Percentiles rank a stretch among this genome's conserved stretches.
These are phyloP conservation scores for Nitzschia inconspicua DNA, from an alignment of 108 stramenopile species.

Conservation along the genomic window DNA sequence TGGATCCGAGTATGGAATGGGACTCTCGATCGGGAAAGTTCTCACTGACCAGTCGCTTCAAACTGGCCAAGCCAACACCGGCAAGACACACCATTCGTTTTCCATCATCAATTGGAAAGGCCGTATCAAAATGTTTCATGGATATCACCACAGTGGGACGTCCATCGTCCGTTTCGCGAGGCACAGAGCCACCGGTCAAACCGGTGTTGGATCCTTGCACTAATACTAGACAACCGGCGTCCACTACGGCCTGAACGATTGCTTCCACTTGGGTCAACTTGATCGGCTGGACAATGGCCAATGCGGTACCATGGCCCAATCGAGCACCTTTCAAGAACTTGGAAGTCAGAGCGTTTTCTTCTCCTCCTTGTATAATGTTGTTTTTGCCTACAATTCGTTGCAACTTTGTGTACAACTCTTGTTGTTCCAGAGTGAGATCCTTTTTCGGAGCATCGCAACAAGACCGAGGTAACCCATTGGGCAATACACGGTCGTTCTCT, in stretches of 20 bases:
- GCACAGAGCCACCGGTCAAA: constrained; percentile 81
- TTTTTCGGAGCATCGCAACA: constrained; percentile 37
- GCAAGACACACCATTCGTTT: constrained; percentile 71
- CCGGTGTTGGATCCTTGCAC: constrained; percentile 76
- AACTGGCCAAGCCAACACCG: constrained; percentile 66
- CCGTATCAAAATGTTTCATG: constrained; percentile 64
- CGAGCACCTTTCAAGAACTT: constrained; percentile 69
- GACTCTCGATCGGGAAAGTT: constrained; percentile 81
- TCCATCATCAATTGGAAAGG: constrained; percentile 80
- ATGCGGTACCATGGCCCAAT: constrained; percentile 51
- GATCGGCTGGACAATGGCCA: constrained; percentile 69
- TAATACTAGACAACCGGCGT: constrained; percentile 55
- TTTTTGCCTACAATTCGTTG: constrained; percentile 59
- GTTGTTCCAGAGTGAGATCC: constrained; percentile 54
- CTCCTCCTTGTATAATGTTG: constrained; percentile 52
- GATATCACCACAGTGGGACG: constrained; percentile 69
- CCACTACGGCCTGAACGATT: constrained; percentile 56
- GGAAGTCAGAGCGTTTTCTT: constrained; percentile 30
- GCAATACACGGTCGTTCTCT: constrained; percentile 21
- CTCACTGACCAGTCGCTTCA: constrained; percentile 38
- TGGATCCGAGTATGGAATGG: constrained; percentile 73
- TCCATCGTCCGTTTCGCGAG: constrained; percentile 38
- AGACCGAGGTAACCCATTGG: constrained; percentile 49
- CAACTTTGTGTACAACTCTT: constrained; percentile 36
- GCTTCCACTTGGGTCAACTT: constrained; percentile 52